These are phyloP conservation scores for Cystobasidium tubakii DNA, from an alignment of 768 basidiomycete species.

Conservation along the genomic window DNA sequence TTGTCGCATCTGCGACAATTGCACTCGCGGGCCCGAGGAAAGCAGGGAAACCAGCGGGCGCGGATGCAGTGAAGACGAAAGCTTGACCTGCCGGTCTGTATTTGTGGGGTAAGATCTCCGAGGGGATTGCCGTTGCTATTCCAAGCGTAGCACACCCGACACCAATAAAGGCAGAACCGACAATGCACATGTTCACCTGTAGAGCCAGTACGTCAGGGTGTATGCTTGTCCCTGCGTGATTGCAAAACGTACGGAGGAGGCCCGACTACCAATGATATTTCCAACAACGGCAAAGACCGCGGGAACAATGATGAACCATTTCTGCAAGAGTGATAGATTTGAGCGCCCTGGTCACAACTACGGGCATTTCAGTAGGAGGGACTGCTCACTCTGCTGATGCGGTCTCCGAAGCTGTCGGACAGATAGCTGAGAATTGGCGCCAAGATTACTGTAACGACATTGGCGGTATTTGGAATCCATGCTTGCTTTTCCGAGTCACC, in stretches of 20 bases:
- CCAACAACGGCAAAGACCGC: neutral
- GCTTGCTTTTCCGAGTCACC: conserved; percentile 4
- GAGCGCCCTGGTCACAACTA: too few relatives aligned
- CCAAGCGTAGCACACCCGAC: neutral
- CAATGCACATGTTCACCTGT: neutral
- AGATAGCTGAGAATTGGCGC: conserved; percentile 17
- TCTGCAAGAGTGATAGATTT: neutral
- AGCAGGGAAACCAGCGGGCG: neutral
- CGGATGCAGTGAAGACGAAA: conserved; percentile 4
- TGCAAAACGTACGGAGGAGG: conserved; percentile 1
- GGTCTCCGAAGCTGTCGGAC: conserved; percentile 4
- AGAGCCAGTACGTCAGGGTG: neutral
- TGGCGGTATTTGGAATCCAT: conserved; percentile 13
- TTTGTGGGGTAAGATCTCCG: conserved; percentile 20
- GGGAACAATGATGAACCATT: conserved; percentile 20
- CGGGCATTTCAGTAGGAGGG: too few relatives aligned
- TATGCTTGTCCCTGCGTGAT: neutral
- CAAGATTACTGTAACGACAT: conserved; percentile 5
- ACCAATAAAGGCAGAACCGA: conserved; percentile 20
- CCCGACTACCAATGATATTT: neutral
- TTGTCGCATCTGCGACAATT: conserved; percentile 2
- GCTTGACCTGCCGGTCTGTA: conserved; percentile 2
- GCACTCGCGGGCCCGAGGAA: neutral
- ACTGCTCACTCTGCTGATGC: neutral
- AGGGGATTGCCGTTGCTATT: conserved; percentile 11